Conservation (phyloP, 306 rosid species). For the Spatholobus suberectus region DNA sequence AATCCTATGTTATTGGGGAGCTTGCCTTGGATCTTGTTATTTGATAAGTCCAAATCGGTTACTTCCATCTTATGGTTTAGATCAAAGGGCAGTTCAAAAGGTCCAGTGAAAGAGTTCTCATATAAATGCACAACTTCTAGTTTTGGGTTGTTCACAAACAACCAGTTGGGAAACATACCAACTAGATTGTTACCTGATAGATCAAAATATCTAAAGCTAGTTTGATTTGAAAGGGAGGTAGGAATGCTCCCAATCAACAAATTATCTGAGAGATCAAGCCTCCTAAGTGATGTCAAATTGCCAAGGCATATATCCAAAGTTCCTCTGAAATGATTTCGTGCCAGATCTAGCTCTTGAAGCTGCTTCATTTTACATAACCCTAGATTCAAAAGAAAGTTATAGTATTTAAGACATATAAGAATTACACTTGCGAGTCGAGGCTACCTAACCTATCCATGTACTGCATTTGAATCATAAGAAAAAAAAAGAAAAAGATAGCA, state of each 20-base stretch:
- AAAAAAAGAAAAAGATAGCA: too few species aligned
- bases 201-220: too few species aligned
- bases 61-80: neutral
- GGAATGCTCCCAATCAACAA: neutral
- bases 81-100: neutral
- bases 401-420: neutral
- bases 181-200: too few species aligned
- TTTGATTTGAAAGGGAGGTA: too few species aligned
- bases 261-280: neutral
- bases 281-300: constrained; percentile 1
- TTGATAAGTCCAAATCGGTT: neutral
- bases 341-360: neutral
- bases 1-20: neutral
- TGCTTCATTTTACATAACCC: constrained; percentile 7
- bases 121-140: neutral
- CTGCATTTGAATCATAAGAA: neutral
- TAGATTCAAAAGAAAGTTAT: neutral
- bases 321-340: neutral
- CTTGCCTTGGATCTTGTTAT: neutral
- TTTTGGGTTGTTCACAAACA: constrained; percentile 25
- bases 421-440: neutral
- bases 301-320: neutral
- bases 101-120: neutral
- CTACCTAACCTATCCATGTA: neutral
- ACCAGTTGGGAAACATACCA: constrained; percentile 22